A percentile compares a stretch with the other conserved stretches of the same genome.
Evolutionary conservation across 495 filamentous ascomycete species (phyloP).

Genomic region (Cladorrhinum samala): DNA sequence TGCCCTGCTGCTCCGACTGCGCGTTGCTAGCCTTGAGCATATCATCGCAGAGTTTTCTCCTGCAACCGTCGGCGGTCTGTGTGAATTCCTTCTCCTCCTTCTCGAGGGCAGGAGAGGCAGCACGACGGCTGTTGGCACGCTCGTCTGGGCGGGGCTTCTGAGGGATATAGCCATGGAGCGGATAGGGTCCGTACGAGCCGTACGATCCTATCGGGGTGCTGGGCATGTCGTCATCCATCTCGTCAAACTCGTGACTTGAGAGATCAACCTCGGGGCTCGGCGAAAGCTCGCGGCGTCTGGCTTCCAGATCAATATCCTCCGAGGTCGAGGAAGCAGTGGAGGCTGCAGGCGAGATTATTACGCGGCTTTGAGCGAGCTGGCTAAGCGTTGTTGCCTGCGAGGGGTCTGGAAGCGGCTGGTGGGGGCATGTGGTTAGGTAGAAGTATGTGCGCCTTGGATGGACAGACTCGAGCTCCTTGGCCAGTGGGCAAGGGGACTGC

Average conservation of each 20-base stretch:
- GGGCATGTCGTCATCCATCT: slow-evolving; percentile 56
- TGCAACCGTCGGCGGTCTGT: slow-evolving; percentile 78
- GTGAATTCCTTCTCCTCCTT: slow-evolving; percentile 96
- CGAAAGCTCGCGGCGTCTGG: slow-evolving; percentile 65
- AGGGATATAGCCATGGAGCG: slow-evolving; percentile 26
- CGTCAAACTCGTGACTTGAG: slow-evolving; percentile 79
- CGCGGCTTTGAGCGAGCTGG: slow-evolving; percentile 34
- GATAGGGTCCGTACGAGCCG: slow-evolving; percentile 39
- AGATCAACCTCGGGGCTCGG: slow-evolving; percentile 92
- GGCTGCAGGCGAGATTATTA: slow-evolving; percentile 77
- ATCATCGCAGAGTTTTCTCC: slow-evolving; percentile 56
- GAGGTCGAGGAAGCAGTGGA: slow-evolving; percentile 63
- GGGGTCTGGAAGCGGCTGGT: slow-evolving; percentile 75
- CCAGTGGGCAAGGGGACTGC: slow-evolving; percentile 74
- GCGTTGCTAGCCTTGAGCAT: slow-evolving; percentile 34
- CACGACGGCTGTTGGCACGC: slow-evolving; percentile 55
- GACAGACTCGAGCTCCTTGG: slow-evolving; percentile 84
- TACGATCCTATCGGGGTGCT: slow-evolving; percentile 55
- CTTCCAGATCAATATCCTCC: slow-evolving; percentile 65
- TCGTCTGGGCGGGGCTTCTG: slow-evolving; percentile 27
- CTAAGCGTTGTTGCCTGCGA: slow-evolving; percentile 38
- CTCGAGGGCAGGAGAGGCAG: slow-evolving; percentile 80
- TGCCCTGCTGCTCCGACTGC: slow-evolving; percentile 32
- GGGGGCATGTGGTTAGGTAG: slow-evolving; percentile 78
- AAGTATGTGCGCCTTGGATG: slow-evolving; percentile 96